These are phyloP conservation scores for Dendryphion nanum DNA, from an alignment of 2,329 filamentous ascomycete genomes.

Conservation along the genomic window DNA sequence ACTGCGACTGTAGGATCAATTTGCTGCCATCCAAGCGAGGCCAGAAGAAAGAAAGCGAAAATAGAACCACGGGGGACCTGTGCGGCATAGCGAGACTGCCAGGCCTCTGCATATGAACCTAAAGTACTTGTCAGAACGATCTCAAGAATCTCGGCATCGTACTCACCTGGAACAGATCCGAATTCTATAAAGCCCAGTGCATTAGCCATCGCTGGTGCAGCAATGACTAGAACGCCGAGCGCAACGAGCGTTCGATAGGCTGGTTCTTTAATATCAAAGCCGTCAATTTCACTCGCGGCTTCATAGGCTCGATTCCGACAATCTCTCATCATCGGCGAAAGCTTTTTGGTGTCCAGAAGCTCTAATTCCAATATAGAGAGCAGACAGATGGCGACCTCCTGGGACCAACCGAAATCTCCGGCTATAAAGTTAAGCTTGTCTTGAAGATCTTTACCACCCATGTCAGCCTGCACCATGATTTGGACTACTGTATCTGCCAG, in stretches of 20 bases:
- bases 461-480: constrained; percentile 17
- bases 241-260: constrained; percentile 28
- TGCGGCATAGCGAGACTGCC: no score
- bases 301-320: constrained; percentile 24
- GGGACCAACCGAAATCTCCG: constrained; percentile 25
- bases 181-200: constrained; percentile 32
- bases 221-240: constrained; percentile 25
- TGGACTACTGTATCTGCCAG: constrained; percentile 19
- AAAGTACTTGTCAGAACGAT: no score
- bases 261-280: constrained; percentile 31
- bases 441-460: constrained; percentile 13
- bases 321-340: constrained; percentile 19
- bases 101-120: no score
- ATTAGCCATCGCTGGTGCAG: constrained; percentile 29
- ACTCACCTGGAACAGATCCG: constrained; percentile 28
- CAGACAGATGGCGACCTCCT: constrained; percentile 27
- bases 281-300: constrained; percentile 19
- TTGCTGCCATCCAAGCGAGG: no score
- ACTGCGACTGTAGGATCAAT: no score
- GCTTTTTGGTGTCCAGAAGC: constrained; percentile 20
- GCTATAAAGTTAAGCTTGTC: constrained; percentile 25
- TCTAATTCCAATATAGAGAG: constrained; percentile 24
- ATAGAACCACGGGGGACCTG: no score
- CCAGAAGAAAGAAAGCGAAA: no score
- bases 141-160: not conserved